Base-by-base conservation (phyloP, 495 filamentous ascomycete genomes). In the Aspergillus olivimuriae region DNA sequence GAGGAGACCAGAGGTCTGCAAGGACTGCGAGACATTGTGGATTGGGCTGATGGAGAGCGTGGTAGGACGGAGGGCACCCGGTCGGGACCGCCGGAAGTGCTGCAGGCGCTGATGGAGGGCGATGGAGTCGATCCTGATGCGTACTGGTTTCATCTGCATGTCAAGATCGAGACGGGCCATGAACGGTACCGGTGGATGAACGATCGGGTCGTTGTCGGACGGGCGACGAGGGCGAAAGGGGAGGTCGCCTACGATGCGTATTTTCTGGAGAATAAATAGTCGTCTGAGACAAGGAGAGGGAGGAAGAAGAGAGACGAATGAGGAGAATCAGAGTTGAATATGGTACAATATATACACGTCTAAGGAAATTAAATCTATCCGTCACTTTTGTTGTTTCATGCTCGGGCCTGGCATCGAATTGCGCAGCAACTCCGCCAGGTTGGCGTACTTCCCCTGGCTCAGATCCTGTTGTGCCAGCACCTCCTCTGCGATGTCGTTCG, bases 171-270 rank as follows among this genome's bases (percentile, higher is more conserved):
- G 36, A 62, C 56, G 0, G 61, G 61, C 1, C 48, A 62, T 39
- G 58, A 62, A n/a, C 53, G 55, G 43, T 64, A 62, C 34, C 42
- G 44, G 10, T 62, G 61, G 61, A 56, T 64, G 58, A 64, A 62
- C 20, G 50, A 64, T 34, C 46, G 58, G 16, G 55, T 64, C 4
- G 60, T 64, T 40, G 44, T 64, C 15, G 61, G 57, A 19, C 40
- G 61, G 10, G 58, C 52, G 11, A 58, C 58, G 2, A 43, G 60
- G 32, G 52, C 54, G 10, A 52, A 55, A 23, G 57, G 57, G 0
- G 60, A 60, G 39, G 60, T 60, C 4, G 54, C 55, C 1, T 60
- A 60, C 20, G 60, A 60, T 47, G 56, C 56, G n/a, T 60, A 60
- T 34, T 63, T 56, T 38, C 30, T 63, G 39, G 52, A 60, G 24